Conservation (phyloP, 176 grass and related monocot species). For the Zizania latifolia region DNA sequence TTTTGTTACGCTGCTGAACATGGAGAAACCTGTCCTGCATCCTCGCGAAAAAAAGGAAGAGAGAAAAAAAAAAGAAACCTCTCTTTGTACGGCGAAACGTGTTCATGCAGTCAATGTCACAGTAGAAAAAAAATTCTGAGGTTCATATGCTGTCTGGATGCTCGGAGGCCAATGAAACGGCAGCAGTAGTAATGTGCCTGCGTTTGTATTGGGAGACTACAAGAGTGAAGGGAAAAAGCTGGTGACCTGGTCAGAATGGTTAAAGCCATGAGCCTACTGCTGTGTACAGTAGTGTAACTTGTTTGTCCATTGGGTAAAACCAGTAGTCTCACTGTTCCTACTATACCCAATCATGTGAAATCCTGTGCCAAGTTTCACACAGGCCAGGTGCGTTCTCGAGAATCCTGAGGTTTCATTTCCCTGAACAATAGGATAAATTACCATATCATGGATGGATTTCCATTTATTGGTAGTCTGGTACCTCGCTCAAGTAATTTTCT, state of each 20-base stretch:
- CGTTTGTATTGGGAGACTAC: slow-evolving; percentile 28
- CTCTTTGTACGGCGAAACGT: slow-evolving; percentile 1
- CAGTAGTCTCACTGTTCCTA: background rate
- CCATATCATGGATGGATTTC: no score
- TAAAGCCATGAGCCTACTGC: background rate
- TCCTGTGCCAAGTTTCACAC: slow-evolving; percentile 25
- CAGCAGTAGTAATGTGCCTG: slow-evolving; percentile 7
- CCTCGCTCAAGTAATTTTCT: background rate
- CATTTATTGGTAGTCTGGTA: no score
- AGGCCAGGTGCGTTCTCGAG: slow-evolving; percentile 35
- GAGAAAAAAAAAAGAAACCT: background rate
- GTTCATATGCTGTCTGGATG: background rate
- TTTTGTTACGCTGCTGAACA: background rate
- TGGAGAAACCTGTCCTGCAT: no score
- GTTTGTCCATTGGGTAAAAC: slow-evolving; percentile 32
- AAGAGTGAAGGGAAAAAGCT: slow-evolving; percentile 31
- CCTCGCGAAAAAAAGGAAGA: no score
- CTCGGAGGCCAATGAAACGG: slow-evolving; percentile 26
- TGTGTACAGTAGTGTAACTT: background rate
- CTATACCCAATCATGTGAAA: slow-evolving; percentile 68
- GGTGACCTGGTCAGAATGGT: slow-evolving; percentile 18
- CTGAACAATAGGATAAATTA: no score
- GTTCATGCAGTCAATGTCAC: background rate
- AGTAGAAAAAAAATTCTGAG: background rate
- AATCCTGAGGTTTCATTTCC: slow-evolving; percentile 62